These are phyloP conservation scores for Mollisia scopiformis DNA, from an alignment of 2,329 filamentous ascomycete genomes.

Conservation along the genomic window DNA sequence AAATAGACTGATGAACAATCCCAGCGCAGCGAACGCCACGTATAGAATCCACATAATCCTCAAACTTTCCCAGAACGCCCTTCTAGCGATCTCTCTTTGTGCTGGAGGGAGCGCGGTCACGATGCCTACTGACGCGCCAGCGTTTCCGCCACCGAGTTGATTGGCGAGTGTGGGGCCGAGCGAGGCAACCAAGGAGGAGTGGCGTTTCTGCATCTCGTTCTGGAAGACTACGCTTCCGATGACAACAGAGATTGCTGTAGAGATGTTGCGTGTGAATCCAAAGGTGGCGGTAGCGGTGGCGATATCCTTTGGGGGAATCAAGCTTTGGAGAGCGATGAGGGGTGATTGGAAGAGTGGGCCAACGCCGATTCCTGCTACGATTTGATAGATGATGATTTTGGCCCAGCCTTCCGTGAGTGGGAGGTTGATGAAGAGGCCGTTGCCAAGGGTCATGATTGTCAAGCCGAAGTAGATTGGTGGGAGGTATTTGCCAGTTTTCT, in stretches of 20 bases:
- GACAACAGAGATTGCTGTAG: constrained; percentile 50
- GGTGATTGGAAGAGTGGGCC: constrained; percentile 73
- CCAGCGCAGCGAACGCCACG: constrained; percentile 31
- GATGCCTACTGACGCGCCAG: constrained; percentile 33
- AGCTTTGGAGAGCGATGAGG: constrained; percentile 68
- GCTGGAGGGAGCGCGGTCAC: constrained; percentile 26
- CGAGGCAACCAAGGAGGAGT: constrained; percentile 18
- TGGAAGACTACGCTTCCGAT: constrained; percentile 54
- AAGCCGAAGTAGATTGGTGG: constrained; percentile 62
- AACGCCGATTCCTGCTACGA: constrained; percentile 65
- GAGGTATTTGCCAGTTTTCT: constrained; percentile 68
- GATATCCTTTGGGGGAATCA: constrained; percentile 63
- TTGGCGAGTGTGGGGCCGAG: constrained; percentile 29
- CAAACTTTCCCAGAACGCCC: constrained; percentile 30
- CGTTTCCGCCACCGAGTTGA: constrained; percentile 29
- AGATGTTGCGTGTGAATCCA: constrained; percentile 57
- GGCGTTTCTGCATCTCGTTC: constrained; percentile 43
- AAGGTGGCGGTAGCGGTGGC: constrained; percentile 71
- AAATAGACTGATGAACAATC: constrained; percentile 46
- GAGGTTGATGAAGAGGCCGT: constrained; percentile 66
- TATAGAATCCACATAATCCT: constrained; percentile 37
- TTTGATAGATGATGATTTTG: constrained; percentile 63
- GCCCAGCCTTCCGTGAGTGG: constrained; percentile 56
- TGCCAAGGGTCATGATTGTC: constrained; percentile 63
- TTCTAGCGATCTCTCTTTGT: constrained; percentile 26